Conservation (phyloP, 225 moss, liverwort and hornwort species). For the Sphagnum tenellum region DNA sequence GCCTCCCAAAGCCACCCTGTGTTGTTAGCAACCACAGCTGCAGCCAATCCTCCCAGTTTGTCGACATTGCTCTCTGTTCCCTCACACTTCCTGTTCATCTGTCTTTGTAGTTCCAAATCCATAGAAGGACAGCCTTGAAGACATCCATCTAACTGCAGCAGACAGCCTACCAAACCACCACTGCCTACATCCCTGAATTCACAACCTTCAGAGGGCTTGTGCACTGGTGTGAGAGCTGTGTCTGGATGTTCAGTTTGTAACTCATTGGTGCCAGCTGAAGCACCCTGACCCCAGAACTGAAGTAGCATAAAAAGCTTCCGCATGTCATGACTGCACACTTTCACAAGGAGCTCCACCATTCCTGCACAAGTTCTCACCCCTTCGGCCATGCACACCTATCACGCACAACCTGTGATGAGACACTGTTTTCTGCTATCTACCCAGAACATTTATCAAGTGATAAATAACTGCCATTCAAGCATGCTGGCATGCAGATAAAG, state of each 20-base stretch:
- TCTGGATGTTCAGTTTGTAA: not conserved
- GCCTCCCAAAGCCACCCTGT: slow-evolving; percentile 32
- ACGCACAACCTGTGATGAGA: slow-evolving; percentile 5
- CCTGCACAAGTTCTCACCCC: slow-evolving; percentile 43
- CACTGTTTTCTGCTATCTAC: not conserved
- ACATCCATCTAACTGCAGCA: slow-evolving; percentile 53
- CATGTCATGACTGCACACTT: slow-evolving; percentile 56
- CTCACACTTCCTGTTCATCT: slow-evolving; percentile 12
- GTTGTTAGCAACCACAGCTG: slow-evolving; percentile 3
- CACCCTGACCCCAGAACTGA: slow-evolving; percentile 77
- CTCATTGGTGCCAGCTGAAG: slow-evolving; percentile 3
- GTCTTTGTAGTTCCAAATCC: slow-evolving; percentile 14
- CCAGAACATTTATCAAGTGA: too few relatives aligned
- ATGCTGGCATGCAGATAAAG: too few relatives aligned
- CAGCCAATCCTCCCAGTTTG: not conserved
- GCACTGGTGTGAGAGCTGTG: not conserved
- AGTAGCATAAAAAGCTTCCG: slow-evolving; percentile 74
- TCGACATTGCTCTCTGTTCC: not conserved
- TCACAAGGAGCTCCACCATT: slow-evolving; percentile 51
- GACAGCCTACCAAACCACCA: slow-evolving; percentile 32
- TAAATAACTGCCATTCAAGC: too few relatives aligned
- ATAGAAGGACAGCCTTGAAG: slow-evolving; percentile 21
- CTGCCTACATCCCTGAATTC: not conserved
- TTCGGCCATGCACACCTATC: slow-evolving; percentile 75
- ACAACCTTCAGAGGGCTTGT: slow-evolving; percentile 8